Conservation (phyloP, 805 yeast genomes). For the Tanozyma kutaoensis region DNA sequence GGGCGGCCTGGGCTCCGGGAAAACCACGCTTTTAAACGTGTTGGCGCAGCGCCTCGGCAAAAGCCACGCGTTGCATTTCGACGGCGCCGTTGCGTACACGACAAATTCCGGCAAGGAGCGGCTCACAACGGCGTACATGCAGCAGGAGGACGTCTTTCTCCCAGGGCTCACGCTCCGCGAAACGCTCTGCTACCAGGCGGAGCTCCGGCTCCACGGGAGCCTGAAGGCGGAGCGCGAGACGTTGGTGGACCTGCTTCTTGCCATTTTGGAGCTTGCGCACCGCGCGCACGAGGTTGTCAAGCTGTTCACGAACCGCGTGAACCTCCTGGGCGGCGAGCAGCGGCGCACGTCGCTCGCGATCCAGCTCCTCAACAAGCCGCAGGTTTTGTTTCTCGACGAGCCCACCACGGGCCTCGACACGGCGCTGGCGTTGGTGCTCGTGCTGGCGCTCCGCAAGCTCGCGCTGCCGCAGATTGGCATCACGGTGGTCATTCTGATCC, state of each 20-base stretch:
- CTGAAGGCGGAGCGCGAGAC: conserved; percentile 26
- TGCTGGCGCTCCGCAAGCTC: conserved; percentile 42
- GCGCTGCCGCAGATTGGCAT: conserved; percentile 40
- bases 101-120: conserved; percentile 1
- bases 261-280: conserved; percentile 53
- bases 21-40: conserved; percentile 65
- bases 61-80: conserved; percentile 23
- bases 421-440: conserved; percentile 53
- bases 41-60: conserved; percentile 39
- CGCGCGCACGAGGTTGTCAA: conserved; percentile 50
- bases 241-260: conserved; percentile 47
- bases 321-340: conserved; percentile 78
- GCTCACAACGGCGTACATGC: conserved; percentile 43
- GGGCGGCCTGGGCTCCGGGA: conserved; percentile 85
- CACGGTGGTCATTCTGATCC: conserved; percentile 64
- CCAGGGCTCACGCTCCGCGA: conserved; percentile 67
- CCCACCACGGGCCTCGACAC: conserved; percentile 86
- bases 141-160: conserved; percentile 62
- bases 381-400: conserved; percentile 68
- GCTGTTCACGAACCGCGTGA: conserved; percentile 32
- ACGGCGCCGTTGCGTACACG: conserved; percentile 27
- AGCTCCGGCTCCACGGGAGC: conserved; percentile 39
- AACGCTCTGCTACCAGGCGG: conserved; percentile 58
- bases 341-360: conserved; percentile 67
- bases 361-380: conserved; percentile 65